Base-by-base conservation (phyloP, 2,329 filamentous ascomycete species). In the Trichoderma breve region DNA sequence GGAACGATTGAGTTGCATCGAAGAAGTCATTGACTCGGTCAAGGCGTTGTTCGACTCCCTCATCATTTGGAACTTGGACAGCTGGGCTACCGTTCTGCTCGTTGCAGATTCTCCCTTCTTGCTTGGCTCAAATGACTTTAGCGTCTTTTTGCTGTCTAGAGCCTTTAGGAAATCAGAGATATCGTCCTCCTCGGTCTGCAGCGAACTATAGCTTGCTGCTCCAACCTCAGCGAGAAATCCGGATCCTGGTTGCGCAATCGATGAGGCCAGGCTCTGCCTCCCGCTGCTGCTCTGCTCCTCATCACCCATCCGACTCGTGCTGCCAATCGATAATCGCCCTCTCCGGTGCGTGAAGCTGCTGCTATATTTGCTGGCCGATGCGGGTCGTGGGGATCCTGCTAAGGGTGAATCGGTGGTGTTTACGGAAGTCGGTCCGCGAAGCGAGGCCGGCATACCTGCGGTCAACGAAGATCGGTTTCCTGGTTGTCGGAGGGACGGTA, bases 121-220 rank as follows among this genome's bases (percentile, higher is more conserved):
- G 18, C 89, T 86, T 61, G 86, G 84, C 74, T 94, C 91, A 71
- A 98, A 93, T 80, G 91, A 93, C 80, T 90, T 90, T 30, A 96
- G 82, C n/a, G 94, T 95, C 81, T 95, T 97, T 79, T 93, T 93
- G 76, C 90, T 91, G 73, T 98, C 95, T 7, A 99, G 86, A 73
- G 94, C 87, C 77, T 97, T 97, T 73, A 99, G 83, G 76, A 98
- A 99, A 67, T 97, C 94, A 0, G 93, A 94, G 53, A 99, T 97
- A 74, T 96, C 95, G 76, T 97, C 93, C 77, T 97, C 94, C 76
- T 98, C 95, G 0, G 91, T 87, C 73, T 90, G 88, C 61, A 91
- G 84, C 3, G 89, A 91, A 6, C 93, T 85, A 78, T 93, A 85
- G 86, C 90, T 85, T 79, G 91, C 85, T 2, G 86, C 90, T 11